phyloP scores from a whole-genome alignment of 2,329 filamentous ascomycete species.

The Stromatinia cepivora region DNA sequence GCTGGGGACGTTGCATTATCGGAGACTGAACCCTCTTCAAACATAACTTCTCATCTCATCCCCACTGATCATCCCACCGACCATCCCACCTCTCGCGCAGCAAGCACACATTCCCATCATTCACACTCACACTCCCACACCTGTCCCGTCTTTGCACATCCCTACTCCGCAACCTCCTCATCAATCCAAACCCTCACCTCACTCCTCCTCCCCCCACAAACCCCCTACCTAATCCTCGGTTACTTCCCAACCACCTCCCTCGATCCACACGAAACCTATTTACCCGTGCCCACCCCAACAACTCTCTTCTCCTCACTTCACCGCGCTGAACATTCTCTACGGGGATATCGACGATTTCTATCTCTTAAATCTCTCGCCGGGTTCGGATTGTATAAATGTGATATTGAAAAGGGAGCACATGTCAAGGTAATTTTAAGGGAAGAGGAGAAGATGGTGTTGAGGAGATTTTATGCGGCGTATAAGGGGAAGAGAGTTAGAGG shows the following conservation, averaged over 20 bases:
- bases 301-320: conserved; percentile 7
- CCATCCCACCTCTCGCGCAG: background rate
- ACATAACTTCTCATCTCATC: background rate
- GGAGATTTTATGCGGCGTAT: conserved; percentile 3
- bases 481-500: background rate
- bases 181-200: background rate
- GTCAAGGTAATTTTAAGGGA: background rate
- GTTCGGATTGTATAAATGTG: conserved; percentile 2
- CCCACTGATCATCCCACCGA: background rate
- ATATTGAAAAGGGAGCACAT: background rate
- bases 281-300: background rate
- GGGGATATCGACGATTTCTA: background rate
- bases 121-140: background rate
- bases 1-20: background rate
- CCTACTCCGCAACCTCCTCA: background rate
- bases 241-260: conserved; percentile 13
- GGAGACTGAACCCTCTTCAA: background rate
- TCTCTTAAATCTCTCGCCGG: conserved; percentile 1
- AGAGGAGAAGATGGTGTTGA: conserved; percentile 12
- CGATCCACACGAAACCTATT: conserved; percentile 15
- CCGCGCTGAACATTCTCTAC: background rate
- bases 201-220: background rate
- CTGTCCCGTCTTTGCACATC: background rate
- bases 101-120: background rate
- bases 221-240: conserved; percentile 9